phyloP scores from a whole-genome alignment of 1,139 yeast species.

The Candida tetrigidarum region DNA sequence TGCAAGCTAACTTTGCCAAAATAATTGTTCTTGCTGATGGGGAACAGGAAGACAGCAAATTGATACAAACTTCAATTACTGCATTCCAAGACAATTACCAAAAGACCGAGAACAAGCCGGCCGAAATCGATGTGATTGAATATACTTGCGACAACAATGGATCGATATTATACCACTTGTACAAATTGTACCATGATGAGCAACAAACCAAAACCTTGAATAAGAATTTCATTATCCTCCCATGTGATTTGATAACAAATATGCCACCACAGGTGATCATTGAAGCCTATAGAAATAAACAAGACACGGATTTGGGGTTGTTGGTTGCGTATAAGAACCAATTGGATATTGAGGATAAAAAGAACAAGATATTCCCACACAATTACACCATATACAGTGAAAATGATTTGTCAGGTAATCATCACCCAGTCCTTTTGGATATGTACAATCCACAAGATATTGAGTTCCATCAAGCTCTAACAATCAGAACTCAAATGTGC shows the following conservation, averaged over 20 bases:
- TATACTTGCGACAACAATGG: conserved; percentile 62
- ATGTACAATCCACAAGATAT: conserved; percentile 68
- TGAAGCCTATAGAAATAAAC: conserved; percentile 78
- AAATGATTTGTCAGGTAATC: conserved; percentile 51
- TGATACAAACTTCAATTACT: conserved; percentile 46
- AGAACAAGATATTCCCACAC: conserved; percentile 55
- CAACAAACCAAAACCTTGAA: conserved; percentile 4
- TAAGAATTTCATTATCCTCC: conserved; percentile 72
- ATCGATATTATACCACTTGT: conserved; percentile 54
- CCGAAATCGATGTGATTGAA: conserved; percentile 45
- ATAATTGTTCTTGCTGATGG: conserved; percentile 43
- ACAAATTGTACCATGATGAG: conserved; percentile 30
- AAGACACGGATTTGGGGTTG: conserved; percentile 68
- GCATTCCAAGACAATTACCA: conserved; percentile 33
- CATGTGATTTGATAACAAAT: conserved; percentile 93
- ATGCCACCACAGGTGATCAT: conserved; percentile 88
- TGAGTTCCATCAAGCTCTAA: conserved; percentile 67
- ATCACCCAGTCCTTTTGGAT: conserved; percentile 65
- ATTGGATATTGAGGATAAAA: conserved; percentile 79
- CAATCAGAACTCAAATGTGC: conserved; percentile 81
- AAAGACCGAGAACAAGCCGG: conserved; percentile 11
- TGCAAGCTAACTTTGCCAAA: conserved; percentile 73
- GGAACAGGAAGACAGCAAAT: conserved; percentile 29
- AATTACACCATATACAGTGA: conserved; percentile 48
- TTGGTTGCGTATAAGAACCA: conserved; percentile 72